A percentile compares a stretch with the other conserved stretches of the same genome.
Evolutionary conservation across 2,329 filamentous ascomycete species (phyloP).

Genomic region (Magnaporthales sp.): DNA sequence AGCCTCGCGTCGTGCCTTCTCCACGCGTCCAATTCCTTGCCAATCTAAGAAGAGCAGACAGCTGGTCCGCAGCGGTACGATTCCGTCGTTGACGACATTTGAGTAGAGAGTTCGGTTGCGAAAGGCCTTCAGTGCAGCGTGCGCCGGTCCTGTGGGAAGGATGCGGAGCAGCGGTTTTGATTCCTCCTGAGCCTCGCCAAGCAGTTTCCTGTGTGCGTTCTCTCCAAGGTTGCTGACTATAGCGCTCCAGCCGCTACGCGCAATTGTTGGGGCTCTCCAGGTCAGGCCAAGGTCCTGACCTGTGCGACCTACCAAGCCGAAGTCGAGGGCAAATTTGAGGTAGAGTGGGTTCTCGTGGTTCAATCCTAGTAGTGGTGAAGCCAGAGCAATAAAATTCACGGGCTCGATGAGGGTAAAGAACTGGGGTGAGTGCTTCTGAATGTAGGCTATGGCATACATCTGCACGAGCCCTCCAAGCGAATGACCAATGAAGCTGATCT

Average conservation of each 20-base stretch:
- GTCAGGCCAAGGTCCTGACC: constrained; percentile 92
- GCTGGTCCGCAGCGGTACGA: constrained; percentile 89
- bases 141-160: constrained; percentile 82
- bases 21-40: constrained; percentile 85
- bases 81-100: constrained; percentile 95
- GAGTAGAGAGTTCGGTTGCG: constrained; percentile 88
- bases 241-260: constrained; percentile 79
- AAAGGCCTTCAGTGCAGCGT: constrained; percentile 79
- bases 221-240: constrained; percentile 75
- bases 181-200: constrained; percentile 57
- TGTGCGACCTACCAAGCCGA: constrained; percentile 90
- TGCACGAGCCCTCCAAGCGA: constrained; percentile 86
- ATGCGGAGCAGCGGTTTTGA: constrained; percentile 86
- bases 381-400: constrained; percentile 82
- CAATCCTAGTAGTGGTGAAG: constrained; percentile 79
- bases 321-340: constrained; percentile 92
- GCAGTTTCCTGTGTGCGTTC: constrained; percentile 49
- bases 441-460: constrained; percentile 91
- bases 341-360: constrained; percentile 98
- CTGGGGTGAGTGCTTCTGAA: constrained; percentile 86
- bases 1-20: constrained; percentile 88
- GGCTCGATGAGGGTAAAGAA: constrained; percentile 85
- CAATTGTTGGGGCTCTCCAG: constrained; percentile 82
- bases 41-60: constrained; percentile 96
- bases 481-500: constrained; percentile 91